A percentile compares a stretch with the other conserved stretches of the same genome.
Conservation (phyloP, 768 basidiomycete genomes). For the Dacryopinax primogenitus region DNA sequence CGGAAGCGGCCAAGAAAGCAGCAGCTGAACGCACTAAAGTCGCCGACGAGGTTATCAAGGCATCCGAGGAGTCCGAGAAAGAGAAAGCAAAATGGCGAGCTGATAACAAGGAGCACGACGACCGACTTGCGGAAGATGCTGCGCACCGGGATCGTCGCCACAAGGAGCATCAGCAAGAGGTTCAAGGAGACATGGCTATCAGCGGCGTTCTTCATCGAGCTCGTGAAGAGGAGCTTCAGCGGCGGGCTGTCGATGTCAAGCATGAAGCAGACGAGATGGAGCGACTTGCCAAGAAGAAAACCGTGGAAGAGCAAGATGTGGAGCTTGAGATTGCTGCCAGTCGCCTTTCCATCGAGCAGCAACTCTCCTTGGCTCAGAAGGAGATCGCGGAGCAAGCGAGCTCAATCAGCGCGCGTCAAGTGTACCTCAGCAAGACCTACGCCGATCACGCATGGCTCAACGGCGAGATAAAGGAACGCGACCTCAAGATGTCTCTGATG, state of each 20-base stretch:
- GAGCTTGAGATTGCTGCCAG: not conserved
- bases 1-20: not conserved
- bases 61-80: not conserved
- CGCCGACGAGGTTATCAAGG: not conserved
- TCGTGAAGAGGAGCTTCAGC: too few species aligned
- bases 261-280: too few species aligned
- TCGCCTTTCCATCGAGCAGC: not conserved
- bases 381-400: not conserved
- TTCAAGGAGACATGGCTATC: too few species aligned
- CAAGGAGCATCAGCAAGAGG: not conserved
- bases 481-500: not conserved
- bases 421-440: not conserved
- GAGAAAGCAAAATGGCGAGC: not conserved
- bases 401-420: not conserved
- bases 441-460: not conserved
- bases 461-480: conserved; percentile 4
- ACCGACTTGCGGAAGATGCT: not conserved
- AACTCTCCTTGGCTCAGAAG: not conserved
- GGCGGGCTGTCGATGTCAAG: too few species aligned
- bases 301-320: not conserved
- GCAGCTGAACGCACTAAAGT: too few species aligned
- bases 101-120: too few species aligned
- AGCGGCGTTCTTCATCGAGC: too few species aligned
- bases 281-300: not conserved
- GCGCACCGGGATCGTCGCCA: not conserved